A percentile compares a stretch with the other conserved stretches of the same genome.
Evolutionary conservation across 768 basidiomycete species (phyloP).

Genomic region (Amanita subjunquillea): DNA sequence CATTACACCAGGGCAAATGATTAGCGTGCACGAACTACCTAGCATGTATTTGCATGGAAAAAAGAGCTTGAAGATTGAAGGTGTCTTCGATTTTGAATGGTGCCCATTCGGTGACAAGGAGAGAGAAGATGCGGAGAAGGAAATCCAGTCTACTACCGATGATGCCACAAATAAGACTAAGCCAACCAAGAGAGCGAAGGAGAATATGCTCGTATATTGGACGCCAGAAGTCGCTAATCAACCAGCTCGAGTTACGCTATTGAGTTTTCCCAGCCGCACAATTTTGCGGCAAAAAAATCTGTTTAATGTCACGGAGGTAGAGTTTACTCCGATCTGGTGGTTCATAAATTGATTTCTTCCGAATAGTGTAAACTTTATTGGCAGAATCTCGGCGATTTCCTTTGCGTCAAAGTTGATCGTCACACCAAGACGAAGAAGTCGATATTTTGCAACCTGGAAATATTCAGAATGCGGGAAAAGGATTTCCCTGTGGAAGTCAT

Average conservation of each 20-base stretch:
- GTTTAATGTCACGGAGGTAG: constrained; percentile 91
- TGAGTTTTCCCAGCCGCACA: constrained; percentile 77
- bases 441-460: constrained; percentile 95
- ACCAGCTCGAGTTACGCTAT: constrained; percentile 91
- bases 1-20: constrained; percentile 82
- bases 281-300: constrained; percentile 91
- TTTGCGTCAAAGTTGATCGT: constrained; percentile 98
- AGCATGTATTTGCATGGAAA: constrained; percentile 91
- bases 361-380: constrained; percentile 92
- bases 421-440: constrained; percentile 99
- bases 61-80: constrained; percentile 95
- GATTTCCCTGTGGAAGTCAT: constrained; percentile 96
- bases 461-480: constrained; percentile 95
- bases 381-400: constrained; percentile 97
- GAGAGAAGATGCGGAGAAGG: constrained; percentile 57
- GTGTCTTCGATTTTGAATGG: constrained; percentile 98
- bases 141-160: constrained; percentile 23
- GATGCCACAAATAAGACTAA: constrained; percentile 25
- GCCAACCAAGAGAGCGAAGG: constrained; percentile 52
- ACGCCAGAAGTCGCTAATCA: constrained; percentile 94
- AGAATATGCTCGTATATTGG: constrained; percentile 97
- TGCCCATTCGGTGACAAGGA: constrained; percentile 90
- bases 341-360: constrained; percentile 1
- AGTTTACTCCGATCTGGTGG: background rate
- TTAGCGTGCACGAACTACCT: constrained; percentile 94